Conservation (phyloP, 2,329 filamentous ascomycete species). For the Alternaria consortialis region DNA sequence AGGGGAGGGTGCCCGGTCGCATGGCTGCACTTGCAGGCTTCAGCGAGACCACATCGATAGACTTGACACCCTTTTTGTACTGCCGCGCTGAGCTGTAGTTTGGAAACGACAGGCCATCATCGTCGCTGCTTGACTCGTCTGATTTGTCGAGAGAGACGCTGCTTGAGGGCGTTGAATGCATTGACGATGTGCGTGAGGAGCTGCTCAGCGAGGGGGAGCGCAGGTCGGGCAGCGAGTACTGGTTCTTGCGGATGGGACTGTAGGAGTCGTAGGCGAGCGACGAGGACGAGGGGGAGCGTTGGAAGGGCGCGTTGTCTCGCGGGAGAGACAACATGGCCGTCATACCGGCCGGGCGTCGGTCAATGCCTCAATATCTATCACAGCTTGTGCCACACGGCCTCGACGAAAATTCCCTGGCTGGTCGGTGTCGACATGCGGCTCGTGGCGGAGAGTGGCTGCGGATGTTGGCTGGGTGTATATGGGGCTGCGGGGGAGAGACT, state of each 20-base stretch:
- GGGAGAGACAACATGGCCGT: constrained; percentile 53
- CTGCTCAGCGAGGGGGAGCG: constrained; percentile 42
- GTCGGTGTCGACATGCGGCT: constrained; percentile 46
- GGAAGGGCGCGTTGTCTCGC: constrained; percentile 46
- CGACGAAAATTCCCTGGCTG: constrained; percentile 26
- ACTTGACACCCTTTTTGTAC: constrained; percentile 19
- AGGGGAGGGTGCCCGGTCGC: constrained; percentile 54
- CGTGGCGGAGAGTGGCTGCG: constrained; percentile 19
- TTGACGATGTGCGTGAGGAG: constrained; percentile 60
- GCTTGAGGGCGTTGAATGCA: constrained; percentile 69
- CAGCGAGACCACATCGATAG: constrained; percentile 44
- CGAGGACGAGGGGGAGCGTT: constrained; percentile 55
- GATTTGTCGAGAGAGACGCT: constrained; percentile 69
- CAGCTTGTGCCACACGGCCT: constrained; percentile 39
- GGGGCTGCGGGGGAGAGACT: constrained; percentile 4
- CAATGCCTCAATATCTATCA: constrained; percentile 36
- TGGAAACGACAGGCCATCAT: constrained; percentile 57
- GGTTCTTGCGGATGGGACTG: constrained; percentile 44
- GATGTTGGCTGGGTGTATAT: constrained; percentile 11
- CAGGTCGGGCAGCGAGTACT: constrained; percentile 49
- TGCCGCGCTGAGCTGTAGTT: constrained; percentile 47
- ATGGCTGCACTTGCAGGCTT: constrained; percentile 44
- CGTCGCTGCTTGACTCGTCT: constrained; percentile 55
- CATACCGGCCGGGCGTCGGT: constrained; percentile 36
- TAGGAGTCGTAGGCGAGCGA: constrained; percentile 55